Conservation (phyloP, 169 alveolate genomes). For the Plasmodium sp. region DNA sequence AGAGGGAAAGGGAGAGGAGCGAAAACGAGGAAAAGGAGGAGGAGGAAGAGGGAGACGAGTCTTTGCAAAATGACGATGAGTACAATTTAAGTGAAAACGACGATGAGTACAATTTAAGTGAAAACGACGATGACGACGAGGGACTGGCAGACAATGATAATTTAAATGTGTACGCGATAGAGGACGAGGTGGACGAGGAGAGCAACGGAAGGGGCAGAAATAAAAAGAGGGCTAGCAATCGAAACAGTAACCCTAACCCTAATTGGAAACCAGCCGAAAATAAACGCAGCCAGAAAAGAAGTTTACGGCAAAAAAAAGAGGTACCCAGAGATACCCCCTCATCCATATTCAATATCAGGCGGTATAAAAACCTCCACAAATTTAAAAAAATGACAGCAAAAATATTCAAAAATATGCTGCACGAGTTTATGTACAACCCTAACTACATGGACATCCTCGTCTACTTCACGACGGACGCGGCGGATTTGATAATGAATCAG, state of each 20-base stretch:
- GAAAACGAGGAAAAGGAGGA: background rate
- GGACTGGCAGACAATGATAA: too few relatives aligned
- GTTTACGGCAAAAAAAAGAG: background rate
- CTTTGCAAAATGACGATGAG: background rate
- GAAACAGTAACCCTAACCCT: background rate
- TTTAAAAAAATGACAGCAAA: background rate
- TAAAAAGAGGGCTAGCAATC: background rate
- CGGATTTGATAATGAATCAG: background rate
- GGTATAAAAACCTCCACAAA: background rate
- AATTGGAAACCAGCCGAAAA: background rate
- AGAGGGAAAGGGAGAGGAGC: background rate
- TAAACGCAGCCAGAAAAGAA: background rate
- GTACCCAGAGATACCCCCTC: background rate
- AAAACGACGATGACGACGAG: too few relatives aligned
- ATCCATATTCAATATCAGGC: background rate
- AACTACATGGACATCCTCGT: background rate
- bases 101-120: too few relatives aligned
- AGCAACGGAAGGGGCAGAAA: background rate
- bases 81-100: too few relatives aligned
- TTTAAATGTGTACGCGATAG: too few relatives aligned
- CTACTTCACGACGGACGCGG: background rate
- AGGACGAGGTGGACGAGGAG: too few relatives aligned
- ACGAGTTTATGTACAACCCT: background rate
- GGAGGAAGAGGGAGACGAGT: background rate
- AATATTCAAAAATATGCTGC: background rate